Percentiles rank a stretch among this genome's conserved stretches.
Conservation (phyloP, 768 basidiomycete species). For the Psilocybe tampanensis region DNA sequence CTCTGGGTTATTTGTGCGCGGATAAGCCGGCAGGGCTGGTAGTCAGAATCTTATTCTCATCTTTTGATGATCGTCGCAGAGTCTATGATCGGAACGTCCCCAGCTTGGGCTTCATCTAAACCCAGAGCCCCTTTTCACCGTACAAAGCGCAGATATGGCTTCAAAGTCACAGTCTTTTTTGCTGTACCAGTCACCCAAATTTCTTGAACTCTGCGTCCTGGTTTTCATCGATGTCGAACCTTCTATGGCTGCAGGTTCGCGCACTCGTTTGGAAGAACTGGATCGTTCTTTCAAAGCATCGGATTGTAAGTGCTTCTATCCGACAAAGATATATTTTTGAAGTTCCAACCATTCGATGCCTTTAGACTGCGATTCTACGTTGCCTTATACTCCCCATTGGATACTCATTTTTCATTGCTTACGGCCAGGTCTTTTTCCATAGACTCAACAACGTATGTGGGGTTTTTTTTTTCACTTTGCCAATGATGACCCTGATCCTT, state of each 20-base stretch:
- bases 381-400: constrained; percentile 67
- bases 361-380: constrained; percentile 54
- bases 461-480: too few species aligned
- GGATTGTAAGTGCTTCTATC: constrained; percentile 42
- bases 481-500: background rate
- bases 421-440: constrained; percentile 61
- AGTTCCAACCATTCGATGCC: background rate
- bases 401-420: constrained; percentile 67
- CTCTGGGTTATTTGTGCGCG: too few species aligned
- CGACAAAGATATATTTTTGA: background rate
- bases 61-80: too few species aligned
- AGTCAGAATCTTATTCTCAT: too few species aligned
- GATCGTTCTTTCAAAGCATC: constrained; percentile 69
- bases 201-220: too few species aligned
- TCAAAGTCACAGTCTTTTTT: too few species aligned
- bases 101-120: too few species aligned
- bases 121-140: too few species aligned
- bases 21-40: too few species aligned
- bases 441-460: constrained; percentile 65
- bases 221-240: background rate
- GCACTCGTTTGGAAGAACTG: constrained; percentile 74
- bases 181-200: too few species aligned
- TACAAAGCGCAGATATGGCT: too few species aligned
- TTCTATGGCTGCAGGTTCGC: constrained; percentile 48
- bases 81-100: too few species aligned